These are phyloP conservation scores for Aspergillus sp. DNA, from an alignment of 2,329 filamentous ascomycete genomes.

Conservation along the genomic window DNA sequence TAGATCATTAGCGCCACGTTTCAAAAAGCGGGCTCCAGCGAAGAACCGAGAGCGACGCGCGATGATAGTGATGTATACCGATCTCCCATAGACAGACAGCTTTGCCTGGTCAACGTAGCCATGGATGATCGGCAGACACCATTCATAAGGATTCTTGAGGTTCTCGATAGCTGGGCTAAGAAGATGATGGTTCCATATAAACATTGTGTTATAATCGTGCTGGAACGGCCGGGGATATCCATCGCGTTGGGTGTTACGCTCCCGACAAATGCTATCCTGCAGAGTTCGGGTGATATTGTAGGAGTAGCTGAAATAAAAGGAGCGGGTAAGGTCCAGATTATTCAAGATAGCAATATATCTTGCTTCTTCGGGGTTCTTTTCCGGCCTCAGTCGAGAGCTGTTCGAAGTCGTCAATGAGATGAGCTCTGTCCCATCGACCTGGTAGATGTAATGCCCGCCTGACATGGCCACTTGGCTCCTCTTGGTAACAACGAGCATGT, in stretches of 20 bases:
- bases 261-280: slow-evolving; percentile 83
- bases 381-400: slow-evolving; percentile 65
- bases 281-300: slow-evolving; percentile 92
- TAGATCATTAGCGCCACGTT: slow-evolving; percentile 88
- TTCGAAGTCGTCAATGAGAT: slow-evolving; percentile 74
- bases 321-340: slow-evolving; percentile 82
- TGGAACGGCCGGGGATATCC: slow-evolving; percentile 60
- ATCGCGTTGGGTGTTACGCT: slow-evolving; percentile 65
- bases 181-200: slow-evolving; percentile 94
- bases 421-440: slow-evolving; percentile 88
- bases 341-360: slow-evolving; percentile 84
- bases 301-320: slow-evolving; percentile 98
- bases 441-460: slow-evolving; percentile 92
- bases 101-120: slow-evolving; percentile 92
- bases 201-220: slow-evolving; percentile 91
- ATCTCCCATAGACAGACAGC: slow-evolving; percentile 78
- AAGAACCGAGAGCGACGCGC: slow-evolving; percentile 89
- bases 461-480: slow-evolving; percentile 94
- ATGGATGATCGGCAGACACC: slow-evolving; percentile 93
- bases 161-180: slow-evolving; percentile 67
- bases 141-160: slow-evolving; percentile 81
- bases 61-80: slow-evolving; percentile 89
- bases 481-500: slow-evolving; percentile 96
- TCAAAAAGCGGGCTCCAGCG: slow-evolving; percentile 88
- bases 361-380: slow-evolving; percentile 82